Conservation (phyloP, 345 rosid species). For the Schrenkiella parvula region DNA sequence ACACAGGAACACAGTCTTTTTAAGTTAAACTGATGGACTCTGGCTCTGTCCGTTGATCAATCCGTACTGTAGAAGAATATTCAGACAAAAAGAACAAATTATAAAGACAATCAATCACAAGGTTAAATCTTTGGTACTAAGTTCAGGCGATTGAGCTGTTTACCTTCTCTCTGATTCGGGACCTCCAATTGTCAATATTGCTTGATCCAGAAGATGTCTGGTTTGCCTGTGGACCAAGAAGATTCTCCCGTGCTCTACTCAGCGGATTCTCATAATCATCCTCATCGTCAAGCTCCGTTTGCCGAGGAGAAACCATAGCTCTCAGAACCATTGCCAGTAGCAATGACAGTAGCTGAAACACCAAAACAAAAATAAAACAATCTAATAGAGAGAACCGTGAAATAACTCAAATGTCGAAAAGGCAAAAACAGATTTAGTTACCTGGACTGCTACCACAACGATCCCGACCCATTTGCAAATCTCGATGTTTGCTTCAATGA, state of each 20-base stretch:
- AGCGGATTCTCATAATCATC: slow-evolving; percentile 57
- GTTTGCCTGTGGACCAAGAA: slow-evolving; percentile 54
- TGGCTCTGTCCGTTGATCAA: slow-evolving; percentile 27
- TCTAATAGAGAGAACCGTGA: background rate
- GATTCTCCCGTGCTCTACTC: slow-evolving; percentile 68
- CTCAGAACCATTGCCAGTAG: slow-evolving; percentile 71
- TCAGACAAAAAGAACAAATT: background rate
- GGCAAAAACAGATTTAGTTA: slow-evolving; percentile 17
- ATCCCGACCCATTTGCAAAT: slow-evolving; percentile 88
- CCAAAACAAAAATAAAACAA: background rate
- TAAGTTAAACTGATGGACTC: slow-evolving; percentile 24
- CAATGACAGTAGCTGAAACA: slow-evolving; percentile 59
- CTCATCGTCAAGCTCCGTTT: slow-evolving; percentile 54
- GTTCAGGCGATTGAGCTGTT: background rate
- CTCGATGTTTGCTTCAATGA: slow-evolving; percentile 60
- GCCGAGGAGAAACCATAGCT: slow-evolving; percentile 58
- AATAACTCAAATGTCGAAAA: background rate
- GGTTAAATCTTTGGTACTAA: background rate
- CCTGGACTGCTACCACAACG: slow-evolving; percentile 65
- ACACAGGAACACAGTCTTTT: background rate
- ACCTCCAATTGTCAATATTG: slow-evolving; percentile 57
- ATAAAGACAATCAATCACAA: background rate
- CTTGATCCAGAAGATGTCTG: slow-evolving; percentile 57
- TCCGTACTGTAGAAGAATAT: slow-evolving; percentile 24
- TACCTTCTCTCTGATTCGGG: slow-evolving; percentile 90